Base-by-base conservation (phyloP, 257 asterid genomes). In the Echium plantagineum region DNA sequence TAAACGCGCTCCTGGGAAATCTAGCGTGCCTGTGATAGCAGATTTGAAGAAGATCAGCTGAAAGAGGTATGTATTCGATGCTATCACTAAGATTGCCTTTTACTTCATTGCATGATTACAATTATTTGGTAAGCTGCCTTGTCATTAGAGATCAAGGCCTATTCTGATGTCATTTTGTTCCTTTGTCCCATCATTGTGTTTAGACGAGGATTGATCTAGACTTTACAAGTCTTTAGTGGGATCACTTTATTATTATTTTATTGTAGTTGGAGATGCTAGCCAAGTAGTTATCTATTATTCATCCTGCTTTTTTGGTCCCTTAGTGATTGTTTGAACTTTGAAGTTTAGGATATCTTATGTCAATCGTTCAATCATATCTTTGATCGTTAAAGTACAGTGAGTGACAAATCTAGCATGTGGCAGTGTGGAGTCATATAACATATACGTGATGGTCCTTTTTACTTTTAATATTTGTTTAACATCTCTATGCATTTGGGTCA, bases 11-110 rank as follows among this genome's bases (percentile, higher is more conserved):
- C 69, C 67, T 64, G 85, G 78, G 64, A 82, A 76, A 74, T 46
- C 85, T 67, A 67, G 78, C 32, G 77, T 78, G 42, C 96, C 96
- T 61, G 70, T 60, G 24, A 84, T 89, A 59, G 95, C 86, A 28
- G 89, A 86, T 67, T 84, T 77, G 96, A 82, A 64, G 95, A 93
- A 76, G 72, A 63, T 75, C 91, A 76, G 61, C 77, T 89, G 71
- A 93, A 76, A 67, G 97, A 86, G 96, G 98, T 88, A 79, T 49
- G 73, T 35, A 13, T 20, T 42, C 17, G 10, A 10, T 3, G 17
- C 12, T 5, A 17, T 17, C 0, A 42, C 49, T 13, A 12, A 42
- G 16, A 42, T 42, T 42, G 16, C 10, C 49, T 13, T 42, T 42
- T 42, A 10, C 17, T 42, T 13, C 12, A 13, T 42, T 10, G 49